Conservation (phyloP, 768 basidiomycete genomes). For the Royoungia palumana region DNA sequence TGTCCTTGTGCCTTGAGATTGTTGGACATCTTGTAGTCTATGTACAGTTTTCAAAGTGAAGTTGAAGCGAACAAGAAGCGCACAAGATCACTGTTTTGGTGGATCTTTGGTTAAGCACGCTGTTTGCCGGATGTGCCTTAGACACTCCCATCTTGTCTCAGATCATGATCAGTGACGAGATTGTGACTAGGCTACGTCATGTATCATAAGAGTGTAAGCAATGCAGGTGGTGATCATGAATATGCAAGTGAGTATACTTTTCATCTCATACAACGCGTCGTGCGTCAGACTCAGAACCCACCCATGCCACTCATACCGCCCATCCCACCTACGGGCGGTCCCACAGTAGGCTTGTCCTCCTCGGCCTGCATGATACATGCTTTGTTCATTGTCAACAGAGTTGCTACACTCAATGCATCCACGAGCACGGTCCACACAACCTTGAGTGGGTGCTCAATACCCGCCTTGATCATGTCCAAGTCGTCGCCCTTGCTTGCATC, state of each 20-base stretch:
- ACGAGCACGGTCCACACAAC: conserved; percentile 92
- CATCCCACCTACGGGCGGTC: conserved; percentile 61
- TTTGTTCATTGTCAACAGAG: conserved; percentile 89
- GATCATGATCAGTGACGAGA: conserved; percentile 23
- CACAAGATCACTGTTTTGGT: neutral
- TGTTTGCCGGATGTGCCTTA: conserved; percentile 3
- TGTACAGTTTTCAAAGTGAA: too few species aligned
- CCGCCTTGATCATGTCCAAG: conserved; percentile 89
- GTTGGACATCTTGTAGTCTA: too few species aligned
- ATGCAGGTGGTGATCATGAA: conserved; percentile 11
- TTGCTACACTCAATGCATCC: conserved; percentile 92
- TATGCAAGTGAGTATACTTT: too few species aligned
- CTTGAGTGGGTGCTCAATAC: conserved; percentile 95
- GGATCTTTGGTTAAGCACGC: neutral
- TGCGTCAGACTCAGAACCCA: conserved; percentile 36
- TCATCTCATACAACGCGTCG: too few species aligned
- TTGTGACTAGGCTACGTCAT: conserved; percentile 20
- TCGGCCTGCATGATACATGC: conserved; percentile 89
- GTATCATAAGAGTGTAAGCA: conserved; percentile 6
- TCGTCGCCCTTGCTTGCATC: conserved; percentile 91
- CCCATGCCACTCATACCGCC: conserved; percentile 41
- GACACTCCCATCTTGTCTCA: neutral
- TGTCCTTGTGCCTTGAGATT: conserved; percentile 45
- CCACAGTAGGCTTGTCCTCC: conserved; percentile 62
- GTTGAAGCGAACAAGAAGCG: neutral